These are phyloP conservation scores for Pythium brassicae DNA, from an alignment of 352 stramenopile species.

Conservation along the genomic window DNA sequence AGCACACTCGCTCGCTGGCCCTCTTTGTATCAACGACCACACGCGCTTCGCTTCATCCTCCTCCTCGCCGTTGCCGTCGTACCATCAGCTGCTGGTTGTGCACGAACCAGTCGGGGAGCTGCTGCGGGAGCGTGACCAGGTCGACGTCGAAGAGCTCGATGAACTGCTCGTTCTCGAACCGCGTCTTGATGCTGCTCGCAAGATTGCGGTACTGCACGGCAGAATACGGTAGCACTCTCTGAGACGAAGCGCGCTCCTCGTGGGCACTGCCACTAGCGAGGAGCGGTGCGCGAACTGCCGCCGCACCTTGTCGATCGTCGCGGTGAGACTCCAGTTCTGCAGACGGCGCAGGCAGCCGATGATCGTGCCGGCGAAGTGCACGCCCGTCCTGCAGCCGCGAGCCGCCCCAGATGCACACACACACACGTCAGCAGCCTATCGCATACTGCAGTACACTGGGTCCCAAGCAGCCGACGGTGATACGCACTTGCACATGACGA, in stretches of 20 bases:
- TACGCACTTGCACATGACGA: slow-evolving; percentile 88
- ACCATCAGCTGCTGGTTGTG: slow-evolving; percentile 79
- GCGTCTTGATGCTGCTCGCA: slow-evolving; percentile 79
- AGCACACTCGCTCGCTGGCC: background rate
- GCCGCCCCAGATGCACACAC: no score
- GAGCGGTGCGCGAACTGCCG: background rate
- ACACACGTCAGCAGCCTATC: background rate
- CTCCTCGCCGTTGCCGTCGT: no score
- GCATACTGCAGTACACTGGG: no score
- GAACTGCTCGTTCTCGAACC: slow-evolving; percentile 88
- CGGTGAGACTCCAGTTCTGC: slow-evolving; percentile 85
- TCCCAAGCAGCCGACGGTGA: no score
- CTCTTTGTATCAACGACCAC: background rate
- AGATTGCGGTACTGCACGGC: slow-evolving; percentile 88
- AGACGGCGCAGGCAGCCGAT: slow-evolving; percentile 78
- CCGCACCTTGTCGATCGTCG: slow-evolving; percentile 82
- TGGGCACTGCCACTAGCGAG: no score
- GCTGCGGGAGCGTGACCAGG: slow-evolving; percentile 63
- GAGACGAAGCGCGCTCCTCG: no score
- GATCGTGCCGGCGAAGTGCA: slow-evolving; percentile 74
- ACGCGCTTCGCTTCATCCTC: no score
- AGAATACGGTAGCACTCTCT: no score
- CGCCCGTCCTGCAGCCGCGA: slow-evolving; percentile 43
- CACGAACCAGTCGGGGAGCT: slow-evolving; percentile 78
- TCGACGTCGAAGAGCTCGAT: slow-evolving; percentile 88